Percentiles rank a stretch among this genome's conserved stretches.
phyloP scores from a whole-genome alignment of 805 yeast species.

The Middelhovenomyces tepae region DNA sequence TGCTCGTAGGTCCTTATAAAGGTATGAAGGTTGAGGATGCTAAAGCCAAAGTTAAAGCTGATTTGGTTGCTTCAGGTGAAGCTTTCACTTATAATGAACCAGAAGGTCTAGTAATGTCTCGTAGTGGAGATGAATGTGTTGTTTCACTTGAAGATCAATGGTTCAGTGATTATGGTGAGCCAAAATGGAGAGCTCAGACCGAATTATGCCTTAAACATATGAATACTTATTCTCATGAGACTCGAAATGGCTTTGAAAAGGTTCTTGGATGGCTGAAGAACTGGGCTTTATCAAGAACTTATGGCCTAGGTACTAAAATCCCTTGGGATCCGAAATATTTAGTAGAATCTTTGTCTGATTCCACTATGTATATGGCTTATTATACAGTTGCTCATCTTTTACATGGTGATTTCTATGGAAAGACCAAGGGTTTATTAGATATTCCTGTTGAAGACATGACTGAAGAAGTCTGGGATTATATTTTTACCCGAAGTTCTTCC shows the following conservation, averaged over 20 bases:
- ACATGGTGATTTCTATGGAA: slow-evolving; percentile 82
- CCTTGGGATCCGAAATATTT: slow-evolving; percentile 96
- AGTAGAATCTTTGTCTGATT: slow-evolving; percentile 92
- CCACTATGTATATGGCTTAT: slow-evolving; percentile 91
- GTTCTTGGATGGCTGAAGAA: slow-evolving; percentile 93
- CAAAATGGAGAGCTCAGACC: slow-evolving; percentile 73
- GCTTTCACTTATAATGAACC: slow-evolving; percentile 95
- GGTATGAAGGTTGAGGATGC: slow-evolving; percentile 91
- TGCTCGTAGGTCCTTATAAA: slow-evolving; percentile 70
- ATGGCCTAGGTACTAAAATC: slow-evolving; percentile 87
- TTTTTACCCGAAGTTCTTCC: slow-evolving; percentile 64
- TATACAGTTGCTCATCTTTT: slow-evolving; percentile 83
- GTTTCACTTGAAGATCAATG: slow-evolving; percentile 98
- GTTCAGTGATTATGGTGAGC: slow-evolving; percentile 97
- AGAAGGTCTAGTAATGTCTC: slow-evolving; percentile 77
- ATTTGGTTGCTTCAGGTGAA: slow-evolving; percentile 62
- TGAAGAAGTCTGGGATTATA: slow-evolving; percentile 85
- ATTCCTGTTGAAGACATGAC: slow-evolving; percentile 81
- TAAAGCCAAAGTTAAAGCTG: slow-evolving; percentile 77
- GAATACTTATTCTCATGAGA: slow-evolving; percentile 76
- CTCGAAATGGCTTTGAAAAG: slow-evolving; percentile 85
- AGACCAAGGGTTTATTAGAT: slow-evolving; percentile 58
- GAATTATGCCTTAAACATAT: slow-evolving; percentile 65
- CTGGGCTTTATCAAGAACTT: slow-evolving; percentile 97
- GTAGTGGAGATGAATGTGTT: slow-evolving; percentile 95